These are phyloP conservation scores for Tubosaeta sp. DNA, from an alignment of 768 basidiomycete species.

Conservation along the genomic window DNA sequence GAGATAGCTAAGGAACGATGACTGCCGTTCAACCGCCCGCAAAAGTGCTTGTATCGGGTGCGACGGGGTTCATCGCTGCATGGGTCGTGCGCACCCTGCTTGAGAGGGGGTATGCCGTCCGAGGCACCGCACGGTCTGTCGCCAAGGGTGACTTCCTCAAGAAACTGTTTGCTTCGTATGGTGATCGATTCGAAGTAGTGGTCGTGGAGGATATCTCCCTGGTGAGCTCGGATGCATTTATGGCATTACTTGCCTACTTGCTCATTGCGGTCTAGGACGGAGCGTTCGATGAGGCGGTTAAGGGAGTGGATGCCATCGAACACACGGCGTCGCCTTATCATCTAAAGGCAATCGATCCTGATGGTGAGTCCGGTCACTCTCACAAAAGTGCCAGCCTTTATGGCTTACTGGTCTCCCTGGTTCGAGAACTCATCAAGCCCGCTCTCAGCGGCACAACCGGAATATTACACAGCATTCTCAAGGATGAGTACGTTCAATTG, in stretches of 20 bases:
- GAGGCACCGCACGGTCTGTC: conserved; percentile 61
- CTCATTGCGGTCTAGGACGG: conserved; percentile 38
- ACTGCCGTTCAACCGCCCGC: conserved; percentile 22
- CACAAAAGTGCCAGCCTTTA: not conserved
- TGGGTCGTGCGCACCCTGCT: conserved; percentile 57
- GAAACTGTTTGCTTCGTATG: conserved; percentile 49
- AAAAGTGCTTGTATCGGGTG: conserved; percentile 30
- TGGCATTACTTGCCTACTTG: too few relatives aligned
- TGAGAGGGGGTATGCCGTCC: conserved; percentile 57
- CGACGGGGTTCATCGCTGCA: conserved; percentile 23
- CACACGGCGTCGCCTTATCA: conserved; percentile 68
- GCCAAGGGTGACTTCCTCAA: conserved; percentile 58
- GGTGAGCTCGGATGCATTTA: conserved; percentile 25
- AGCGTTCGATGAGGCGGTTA: conserved; percentile 77
- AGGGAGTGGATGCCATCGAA: conserved; percentile 66
- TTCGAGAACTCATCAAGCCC: conserved; percentile 58
- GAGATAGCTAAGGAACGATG: too few relatives aligned
- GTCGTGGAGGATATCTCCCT: conserved; percentile 67
- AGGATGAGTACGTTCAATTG: conserved; percentile 39
- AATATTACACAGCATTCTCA: conserved; percentile 55
- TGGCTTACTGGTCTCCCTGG: not conserved
- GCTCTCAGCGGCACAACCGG: conserved; percentile 69
- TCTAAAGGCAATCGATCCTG: conserved; percentile 41
- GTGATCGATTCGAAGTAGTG: conserved; percentile 57
- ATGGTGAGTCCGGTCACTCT: conserved; percentile 19